Evolutionary conservation across 768 basidiomycete genomes (phyloP).

Genomic region (Boletus reticuloceps): DNA sequence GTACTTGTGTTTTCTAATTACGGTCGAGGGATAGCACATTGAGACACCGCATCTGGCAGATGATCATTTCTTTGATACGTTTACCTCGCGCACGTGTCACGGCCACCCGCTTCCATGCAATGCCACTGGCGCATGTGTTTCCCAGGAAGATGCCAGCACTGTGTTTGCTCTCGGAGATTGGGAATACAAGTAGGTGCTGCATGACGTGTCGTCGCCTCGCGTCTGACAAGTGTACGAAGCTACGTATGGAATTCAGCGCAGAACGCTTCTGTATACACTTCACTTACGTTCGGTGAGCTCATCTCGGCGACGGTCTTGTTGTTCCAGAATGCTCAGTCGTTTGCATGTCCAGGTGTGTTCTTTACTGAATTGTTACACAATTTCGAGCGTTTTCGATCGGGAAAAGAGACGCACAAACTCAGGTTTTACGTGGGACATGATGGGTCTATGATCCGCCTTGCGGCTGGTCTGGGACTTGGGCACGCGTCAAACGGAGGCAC

Average conservation of each 20-base stretch:
- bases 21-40: not conserved
- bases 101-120: constrained; percentile 44
- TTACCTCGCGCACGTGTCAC: constrained; percentile 46
- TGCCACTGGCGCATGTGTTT: constrained; percentile 38
- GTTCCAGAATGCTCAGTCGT: not conserved
- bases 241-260: constrained; percentile 51
- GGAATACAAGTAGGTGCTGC: constrained; percentile 48
- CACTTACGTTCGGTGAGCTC: constrained; percentile 42
- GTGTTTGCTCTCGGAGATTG: constrained; percentile 59
- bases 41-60: constrained; percentile 6
- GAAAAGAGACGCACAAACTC: constrained; percentile 35
- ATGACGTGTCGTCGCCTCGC: not conserved
- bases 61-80: constrained; percentile 52
- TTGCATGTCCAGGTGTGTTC: constrained; percentile 37
- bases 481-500: constrained; percentile 18
- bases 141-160: constrained; percentile 43
- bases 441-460: constrained; percentile 43
- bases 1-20: constrained; percentile 8
- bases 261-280: constrained; percentile 41
- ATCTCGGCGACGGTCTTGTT: not conserved
- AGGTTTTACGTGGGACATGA: constrained; percentile 48
- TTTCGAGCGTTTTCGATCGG: constrained; percentile 34
- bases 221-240: constrained; percentile 22
- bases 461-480: constrained; percentile 40
- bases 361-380: constrained; percentile 43